Evolutionary conservation across 345 rosid species (phyloP).

Genomic region (Geranium rotundifolium): DNA sequence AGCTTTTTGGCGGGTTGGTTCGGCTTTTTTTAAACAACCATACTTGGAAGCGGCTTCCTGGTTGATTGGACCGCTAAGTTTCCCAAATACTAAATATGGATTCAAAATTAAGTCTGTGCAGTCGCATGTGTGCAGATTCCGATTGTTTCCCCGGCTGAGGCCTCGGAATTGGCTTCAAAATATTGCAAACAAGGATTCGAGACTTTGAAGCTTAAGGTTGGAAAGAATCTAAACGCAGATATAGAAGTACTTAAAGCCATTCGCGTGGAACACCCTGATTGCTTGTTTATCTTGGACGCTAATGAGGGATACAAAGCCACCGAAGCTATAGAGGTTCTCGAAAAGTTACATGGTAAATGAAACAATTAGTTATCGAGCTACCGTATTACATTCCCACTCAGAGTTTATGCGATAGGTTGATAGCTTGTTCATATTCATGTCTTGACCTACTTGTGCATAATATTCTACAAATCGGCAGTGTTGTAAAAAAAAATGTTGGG

Average conservation of each 20-base stretch:
- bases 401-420: too few relatives aligned
- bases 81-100: too few relatives aligned
- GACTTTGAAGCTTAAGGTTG: conserved; percentile 88
- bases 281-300: conserved; percentile 85
- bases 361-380: neutral
- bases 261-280: conserved; percentile 58
- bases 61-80: too few relatives aligned
- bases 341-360: conserved; percentile 52
- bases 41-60: too few relatives aligned
- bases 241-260: conserved; percentile 78
- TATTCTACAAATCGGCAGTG: too few relatives aligned
- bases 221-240: conserved; percentile 67
- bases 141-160: conserved; percentile 72
- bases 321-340: conserved; percentile 77
- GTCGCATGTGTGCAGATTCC: conserved; percentile 52
- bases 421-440: too few relatives aligned
- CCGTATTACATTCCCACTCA: neutral
- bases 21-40: too few relatives aligned
- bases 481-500: too few relatives aligned
- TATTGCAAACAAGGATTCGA: conserved; percentile 62
- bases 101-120: neutral
- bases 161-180: conserved; percentile 60
- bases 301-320: conserved; percentile 74
- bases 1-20: too few relatives aligned
- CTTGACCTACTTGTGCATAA: too few relatives aligned